These are phyloP conservation scores for Alternaria dauci DNA, from an alignment of 2,329 filamentous ascomycete genomes.

Conservation along the genomic window DNA sequence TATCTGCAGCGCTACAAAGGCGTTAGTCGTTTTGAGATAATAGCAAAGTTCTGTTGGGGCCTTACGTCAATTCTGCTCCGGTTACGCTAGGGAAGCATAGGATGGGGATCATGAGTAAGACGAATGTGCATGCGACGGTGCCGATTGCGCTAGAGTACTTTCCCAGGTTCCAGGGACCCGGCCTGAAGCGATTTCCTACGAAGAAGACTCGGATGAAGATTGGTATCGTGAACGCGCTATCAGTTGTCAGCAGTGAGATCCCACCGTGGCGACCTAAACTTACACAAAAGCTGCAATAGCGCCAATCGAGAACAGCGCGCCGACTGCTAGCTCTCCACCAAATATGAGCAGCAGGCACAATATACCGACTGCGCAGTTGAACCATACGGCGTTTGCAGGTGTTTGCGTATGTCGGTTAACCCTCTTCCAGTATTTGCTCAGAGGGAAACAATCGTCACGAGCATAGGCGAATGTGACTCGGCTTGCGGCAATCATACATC, in stretches of 20 bases:
- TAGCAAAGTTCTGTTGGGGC: background rate
- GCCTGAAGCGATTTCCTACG: conserved; percentile 69
- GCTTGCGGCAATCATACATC: conserved; percentile 73
- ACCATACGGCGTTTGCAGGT: conserved; percentile 75
- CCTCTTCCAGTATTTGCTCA: conserved; percentile 65
- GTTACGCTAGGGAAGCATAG: conserved; percentile 69
- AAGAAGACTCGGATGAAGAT: conserved; percentile 67
- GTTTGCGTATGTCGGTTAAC: conserved; percentile 70
- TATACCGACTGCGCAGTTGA: conserved; percentile 69
- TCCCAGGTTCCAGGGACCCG: conserved; percentile 74
- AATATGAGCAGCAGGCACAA: conserved; percentile 71
- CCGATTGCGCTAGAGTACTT: conserved; percentile 66
- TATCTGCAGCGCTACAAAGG: conserved; percentile 53
- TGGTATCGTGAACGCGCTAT: conserved; percentile 62
- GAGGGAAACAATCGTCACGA: conserved; percentile 73
- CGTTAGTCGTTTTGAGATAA: conserved; percentile 17
- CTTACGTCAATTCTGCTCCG: conserved; percentile 62
- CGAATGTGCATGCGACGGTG: conserved; percentile 65
- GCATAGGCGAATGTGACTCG: conserved; percentile 78
- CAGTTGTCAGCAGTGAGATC: background rate
- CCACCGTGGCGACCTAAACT: conserved; percentile 17
- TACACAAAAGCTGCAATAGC: conserved; percentile 71
- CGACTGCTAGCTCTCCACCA: conserved; percentile 68
- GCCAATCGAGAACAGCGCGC: conserved; percentile 74
- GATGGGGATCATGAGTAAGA: conserved; percentile 72